Conservation (phyloP, 805 yeast species). For the Schwanniomyces yamadae region DNA sequence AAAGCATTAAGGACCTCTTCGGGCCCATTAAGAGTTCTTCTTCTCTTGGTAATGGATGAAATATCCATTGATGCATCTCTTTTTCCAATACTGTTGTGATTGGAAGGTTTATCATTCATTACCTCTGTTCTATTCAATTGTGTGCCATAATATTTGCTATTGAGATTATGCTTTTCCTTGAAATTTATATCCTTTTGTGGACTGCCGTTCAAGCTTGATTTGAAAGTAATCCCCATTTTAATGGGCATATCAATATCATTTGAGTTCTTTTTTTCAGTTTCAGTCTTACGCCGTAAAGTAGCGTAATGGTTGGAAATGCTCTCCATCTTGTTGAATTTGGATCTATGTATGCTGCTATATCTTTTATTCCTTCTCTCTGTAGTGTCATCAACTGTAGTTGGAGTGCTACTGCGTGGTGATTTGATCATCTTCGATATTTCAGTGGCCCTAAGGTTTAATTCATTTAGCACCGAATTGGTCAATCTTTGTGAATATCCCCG, state of each 20-base stretch:
- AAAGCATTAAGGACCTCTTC: slow-evolving; percentile 29
- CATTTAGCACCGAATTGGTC: slow-evolving; percentile 45
- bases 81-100: slow-evolving; percentile 8
- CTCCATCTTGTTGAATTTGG: slow-evolving; percentile 45
- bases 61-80: slow-evolving; percentile 10
- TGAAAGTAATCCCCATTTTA: slow-evolving; percentile 1
- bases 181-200: neutral
- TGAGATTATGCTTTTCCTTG: neutral
- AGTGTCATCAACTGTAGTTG: slow-evolving; percentile 11
- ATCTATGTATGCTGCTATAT: slow-evolving; percentile 32
- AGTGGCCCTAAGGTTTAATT: slow-evolving; percentile 42
- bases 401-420: slow-evolving; percentile 13
- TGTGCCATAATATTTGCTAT: neutral
- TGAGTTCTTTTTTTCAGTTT: neutral
- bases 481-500: slow-evolving; percentile 49
- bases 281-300: slow-evolving; percentile 20
- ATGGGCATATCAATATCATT: neutral
- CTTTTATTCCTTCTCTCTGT: slow-evolving; percentile 21
- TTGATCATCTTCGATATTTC: slow-evolving; percentile 27
- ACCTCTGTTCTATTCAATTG: slow-evolving; percentile 3
- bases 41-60: slow-evolving; percentile 24
- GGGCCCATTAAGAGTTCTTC: slow-evolving; percentile 43
- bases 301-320: slow-evolving; percentile 50
- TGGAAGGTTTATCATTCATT: neutral
- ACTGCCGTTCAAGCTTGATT: neutral